These are phyloP conservation scores for Clonostachys solani DNA, from an alignment of 2,329 filamentous ascomycete genomes.

Conservation along the genomic window DNA sequence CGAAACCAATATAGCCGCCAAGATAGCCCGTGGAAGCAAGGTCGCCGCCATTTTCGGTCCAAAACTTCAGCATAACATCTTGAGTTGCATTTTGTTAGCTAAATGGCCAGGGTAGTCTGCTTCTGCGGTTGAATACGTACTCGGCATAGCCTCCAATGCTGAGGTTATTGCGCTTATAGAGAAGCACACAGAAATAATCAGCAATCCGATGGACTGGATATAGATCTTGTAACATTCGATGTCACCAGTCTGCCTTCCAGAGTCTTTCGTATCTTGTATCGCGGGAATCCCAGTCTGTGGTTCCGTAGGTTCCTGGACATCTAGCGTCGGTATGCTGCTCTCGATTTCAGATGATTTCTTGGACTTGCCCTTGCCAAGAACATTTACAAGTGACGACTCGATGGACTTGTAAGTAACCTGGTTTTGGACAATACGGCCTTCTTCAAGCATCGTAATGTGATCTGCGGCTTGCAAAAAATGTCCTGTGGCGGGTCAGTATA, in stretches of 20 bases:
- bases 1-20: background rate
- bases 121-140: slow-evolving; percentile 12
- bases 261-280: slow-evolving; percentile 3
- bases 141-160: slow-evolving; percentile 4
- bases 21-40: background rate
- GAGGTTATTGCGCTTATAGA: slow-evolving; percentile 1
- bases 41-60: slow-evolving; percentile 6
- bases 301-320: background rate
- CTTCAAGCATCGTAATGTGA: slow-evolving; percentile 14
- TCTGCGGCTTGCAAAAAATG: slow-evolving; percentile 15
- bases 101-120: slow-evolving; percentile 6
- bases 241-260: slow-evolving; percentile 19
- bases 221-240: slow-evolving; percentile 19
- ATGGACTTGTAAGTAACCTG: slow-evolving; percentile 33
- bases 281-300: no score
- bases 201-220: slow-evolving; percentile 5
- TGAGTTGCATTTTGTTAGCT: slow-evolving; percentile 1
- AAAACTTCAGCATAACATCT: slow-evolving; percentile 5
- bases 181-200: slow-evolving; percentile 1
- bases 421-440: slow-evolving; percentile 26
- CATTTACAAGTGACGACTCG: slow-evolving; percentile 25
- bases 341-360: no score
- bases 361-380: background rate
- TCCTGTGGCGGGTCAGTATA: slow-evolving; percentile 5
- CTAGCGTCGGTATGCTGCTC: no score